Evolutionary conservation across 192 early-diverging fungal genomes (phyloP), one percentile per base, ranked within the genome.

Genomic region (Entomortierella beljakovae): DNA sequence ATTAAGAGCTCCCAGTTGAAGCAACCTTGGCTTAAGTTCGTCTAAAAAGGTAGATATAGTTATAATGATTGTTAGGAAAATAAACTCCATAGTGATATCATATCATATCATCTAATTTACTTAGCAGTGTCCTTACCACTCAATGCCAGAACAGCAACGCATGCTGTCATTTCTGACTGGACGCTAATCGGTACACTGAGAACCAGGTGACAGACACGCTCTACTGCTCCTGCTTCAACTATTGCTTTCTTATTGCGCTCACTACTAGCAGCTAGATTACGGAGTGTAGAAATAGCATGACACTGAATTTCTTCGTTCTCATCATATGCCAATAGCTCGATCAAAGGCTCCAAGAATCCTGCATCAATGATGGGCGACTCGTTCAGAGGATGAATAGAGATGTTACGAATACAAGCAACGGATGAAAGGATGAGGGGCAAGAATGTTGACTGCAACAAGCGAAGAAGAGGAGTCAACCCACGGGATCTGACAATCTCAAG

Each of bases 381-480:
- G 84, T 95, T 95, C 53, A 87, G 81, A 15, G 92, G 88, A 69
- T 94, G 93, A 58, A 97, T 97, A 38, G 94, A 96, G 42, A 97
- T 88, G 70, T 97, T 97, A 57, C 95, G 91, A 56, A 97, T 85
- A 55, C 94, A 96, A 3, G 95, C 95, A 16, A 94, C 92, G 0
- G 94, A 93, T 4, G 95, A 94, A 0, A 94, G 79, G 22, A 93
- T 91, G 68, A 95, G 83, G 34, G 92, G 91, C 29, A 90, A 83
- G 62, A 91, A 92, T 11, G 85, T 85, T 29, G 94, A 93, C 83
- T 93, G 85, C 49, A 95, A 80, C 42, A 94, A 88, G 46, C 88
- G 87, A 5, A 93, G 83, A 15, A 96, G 83, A 48, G 92, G 88
- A 6, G 90, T 83, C 57, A 97, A 82, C 5, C 91, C 95, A 52